A percentile compares a stretch with the other conserved stretches of the same genome.
Conservation (phyloP, 2,329 filamentous ascomycete species). For the Colletotrichum sp. region DNA sequence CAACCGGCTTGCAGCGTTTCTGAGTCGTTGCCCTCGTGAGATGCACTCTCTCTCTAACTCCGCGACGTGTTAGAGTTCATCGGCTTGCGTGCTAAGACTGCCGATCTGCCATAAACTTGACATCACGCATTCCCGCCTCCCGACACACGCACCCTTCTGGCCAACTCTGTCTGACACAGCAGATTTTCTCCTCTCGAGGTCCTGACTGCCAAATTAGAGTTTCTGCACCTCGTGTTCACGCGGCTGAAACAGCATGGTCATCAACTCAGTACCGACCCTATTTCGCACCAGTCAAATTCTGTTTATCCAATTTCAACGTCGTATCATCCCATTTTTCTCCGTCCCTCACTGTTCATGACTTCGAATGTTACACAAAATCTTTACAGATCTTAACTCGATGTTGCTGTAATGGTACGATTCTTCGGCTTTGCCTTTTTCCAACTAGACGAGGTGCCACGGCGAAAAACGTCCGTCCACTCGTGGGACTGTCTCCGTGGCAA, state of each 20-base stretch:
- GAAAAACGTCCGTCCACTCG: neutral
- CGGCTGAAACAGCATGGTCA: constrained; percentile 2
- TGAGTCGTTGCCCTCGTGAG: neutral
- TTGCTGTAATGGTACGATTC: neutral
- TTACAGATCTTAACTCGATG: neutral
- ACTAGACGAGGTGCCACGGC: neutral
- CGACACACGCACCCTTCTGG: neutral
- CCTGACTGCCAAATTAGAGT: neutral
- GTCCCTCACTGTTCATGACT: neutral
- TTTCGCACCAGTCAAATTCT: constrained; percentile 12
- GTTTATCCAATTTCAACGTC: neutral
- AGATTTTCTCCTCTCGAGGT: neutral
- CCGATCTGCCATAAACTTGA: neutral
- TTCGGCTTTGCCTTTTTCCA: neutral
- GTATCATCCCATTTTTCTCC: neutral
- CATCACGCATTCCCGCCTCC: neutral
- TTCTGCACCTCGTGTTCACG: neutral
- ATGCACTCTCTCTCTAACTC: neutral
- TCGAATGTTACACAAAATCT: neutral
- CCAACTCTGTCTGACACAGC: neutral
- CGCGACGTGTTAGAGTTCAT: neutral
- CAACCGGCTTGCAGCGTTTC: neutral
- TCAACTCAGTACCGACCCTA: neutral
- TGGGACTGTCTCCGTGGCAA: neutral
- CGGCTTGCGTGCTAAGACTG: neutral